These are phyloP conservation scores for Sugiyamaella castrensis DNA, from an alignment of 1,139 yeast genomes.

Conservation along the genomic window DNA sequence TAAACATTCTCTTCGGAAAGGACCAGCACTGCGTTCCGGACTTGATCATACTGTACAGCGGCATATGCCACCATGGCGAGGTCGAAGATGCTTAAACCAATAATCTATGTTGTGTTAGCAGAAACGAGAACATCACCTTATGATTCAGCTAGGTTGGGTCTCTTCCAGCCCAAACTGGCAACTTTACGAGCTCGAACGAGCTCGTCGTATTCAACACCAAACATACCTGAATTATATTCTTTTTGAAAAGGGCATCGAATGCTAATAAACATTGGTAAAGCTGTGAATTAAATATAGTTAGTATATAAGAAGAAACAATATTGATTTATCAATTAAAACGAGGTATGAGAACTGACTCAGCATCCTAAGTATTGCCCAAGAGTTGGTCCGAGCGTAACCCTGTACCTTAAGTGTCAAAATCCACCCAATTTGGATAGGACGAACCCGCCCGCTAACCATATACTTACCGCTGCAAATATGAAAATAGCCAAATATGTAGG, in stretches of 20 bases:
- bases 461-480: constrained; percentile 41
- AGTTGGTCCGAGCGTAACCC: no score
- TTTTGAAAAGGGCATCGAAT: constrained; percentile 43
- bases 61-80: constrained; percentile 52
- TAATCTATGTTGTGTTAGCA: constrained; percentile 39
- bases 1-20: constrained; percentile 34
- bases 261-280: constrained; percentile 45
- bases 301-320: no score
- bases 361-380: no score
- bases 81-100: constrained; percentile 46
- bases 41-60: constrained; percentile 50
- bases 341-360: no score
- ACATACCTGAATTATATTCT: constrained; percentile 42
- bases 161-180: no score
- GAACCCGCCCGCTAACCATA: no score
- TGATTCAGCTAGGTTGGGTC: not conserved
- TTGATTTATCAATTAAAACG: no score
- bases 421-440: not conserved
- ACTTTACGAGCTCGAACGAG: no score
- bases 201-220: no score
- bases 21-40: constrained; percentile 34
- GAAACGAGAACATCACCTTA: not conserved
- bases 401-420: no score
- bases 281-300: constrained; percentile 7
- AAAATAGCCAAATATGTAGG: constrained; percentile 45